Evolutionary conservation across 805 yeast species (phyloP).

Genomic region (Ogataea wickerhamii): DNA sequence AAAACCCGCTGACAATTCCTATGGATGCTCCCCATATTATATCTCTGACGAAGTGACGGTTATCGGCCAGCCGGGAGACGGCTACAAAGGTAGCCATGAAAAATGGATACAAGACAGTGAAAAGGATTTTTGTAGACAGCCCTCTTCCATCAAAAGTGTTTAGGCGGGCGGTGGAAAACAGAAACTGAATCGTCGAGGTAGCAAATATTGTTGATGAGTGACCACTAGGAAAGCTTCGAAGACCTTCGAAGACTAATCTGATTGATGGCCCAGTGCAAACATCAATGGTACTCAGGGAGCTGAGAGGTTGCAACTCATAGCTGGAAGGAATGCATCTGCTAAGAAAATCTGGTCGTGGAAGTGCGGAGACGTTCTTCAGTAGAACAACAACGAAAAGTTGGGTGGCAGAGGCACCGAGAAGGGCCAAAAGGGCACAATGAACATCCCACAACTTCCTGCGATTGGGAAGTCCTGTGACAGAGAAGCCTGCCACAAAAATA

Average conservation of each 20-base stretch:
- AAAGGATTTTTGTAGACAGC: constrained; percentile 31
- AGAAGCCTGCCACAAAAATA: constrained; percentile 20
- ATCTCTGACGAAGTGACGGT: constrained; percentile 41
- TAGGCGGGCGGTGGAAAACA: constrained; percentile 34
- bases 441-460: constrained; percentile 40
- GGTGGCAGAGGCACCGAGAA: constrained; percentile 36
- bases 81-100: constrained; percentile 34
- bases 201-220: constrained; percentile 52
- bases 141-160: constrained; percentile 37
- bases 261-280: constrained; percentile 42
- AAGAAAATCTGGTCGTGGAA: constrained; percentile 52
- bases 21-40: constrained; percentile 37
- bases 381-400: constrained; percentile 40
- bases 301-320: constrained; percentile 29
- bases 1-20: constrained; percentile 33
- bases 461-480: constrained; percentile 18
- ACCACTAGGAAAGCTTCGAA: constrained; percentile 57
- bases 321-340: constrained; percentile 44
- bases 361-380: constrained; percentile 46
- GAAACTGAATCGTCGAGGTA: constrained; percentile 37
- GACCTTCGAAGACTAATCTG: constrained; percentile 43
- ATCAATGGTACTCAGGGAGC: constrained; percentile 40
- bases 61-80: constrained; percentile 45
- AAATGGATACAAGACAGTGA: constrained; percentile 34
- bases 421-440: constrained; percentile 33